Conservation (phyloP, 164 flowering plant genomes). For the Vitis rupestris region DNA sequence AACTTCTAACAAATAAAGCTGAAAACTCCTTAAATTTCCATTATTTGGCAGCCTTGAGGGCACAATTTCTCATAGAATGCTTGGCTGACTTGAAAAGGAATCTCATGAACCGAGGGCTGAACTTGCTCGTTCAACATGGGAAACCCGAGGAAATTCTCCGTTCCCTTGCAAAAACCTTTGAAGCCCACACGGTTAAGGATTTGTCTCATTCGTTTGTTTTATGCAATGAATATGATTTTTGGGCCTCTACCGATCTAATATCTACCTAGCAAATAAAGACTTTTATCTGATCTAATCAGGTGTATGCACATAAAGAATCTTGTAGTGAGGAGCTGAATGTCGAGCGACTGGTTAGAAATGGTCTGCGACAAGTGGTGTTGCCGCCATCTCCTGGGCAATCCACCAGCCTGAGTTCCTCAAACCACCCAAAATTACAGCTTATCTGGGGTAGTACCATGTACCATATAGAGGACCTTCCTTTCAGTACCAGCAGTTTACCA, state of each 20-base stretch:
- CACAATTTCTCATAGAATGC: conserved; percentile 72
- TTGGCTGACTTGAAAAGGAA: conserved; percentile 77
- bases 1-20: too few relatives aligned
- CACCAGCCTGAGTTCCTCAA: conserved; percentile 14
- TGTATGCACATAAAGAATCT: conserved; percentile 92
- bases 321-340: conserved; percentile 85
- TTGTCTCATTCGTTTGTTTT: not conserved
- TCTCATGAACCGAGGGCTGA: conserved; percentile 63
- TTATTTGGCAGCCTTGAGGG: conserved; percentile 67
- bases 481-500: conserved; percentile 48
- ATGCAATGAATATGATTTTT: not conserved
- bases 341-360: conserved; percentile 50
- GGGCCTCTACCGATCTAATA: not conserved
- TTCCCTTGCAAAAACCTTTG: conserved; percentile 57
- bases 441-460: conserved; percentile 90
- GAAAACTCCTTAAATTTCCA: not conserved
- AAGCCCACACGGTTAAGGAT: conserved; percentile 75
- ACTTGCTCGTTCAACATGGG: conserved; percentile 75
- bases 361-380: conserved; percentile 30
- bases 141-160: conserved; percentile 87
- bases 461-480: conserved; percentile 90
- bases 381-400: conserved; percentile 15
- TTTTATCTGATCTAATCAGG: conserved; percentile 37
- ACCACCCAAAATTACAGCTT: conserved; percentile 53
- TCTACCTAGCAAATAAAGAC: not conserved